A percentile compares a stretch with the other conserved stretches of the same genome.
phyloP scores from a whole-genome alignment of 352 stramenopile genomes.

The Pythium phragmitis region DNA sequence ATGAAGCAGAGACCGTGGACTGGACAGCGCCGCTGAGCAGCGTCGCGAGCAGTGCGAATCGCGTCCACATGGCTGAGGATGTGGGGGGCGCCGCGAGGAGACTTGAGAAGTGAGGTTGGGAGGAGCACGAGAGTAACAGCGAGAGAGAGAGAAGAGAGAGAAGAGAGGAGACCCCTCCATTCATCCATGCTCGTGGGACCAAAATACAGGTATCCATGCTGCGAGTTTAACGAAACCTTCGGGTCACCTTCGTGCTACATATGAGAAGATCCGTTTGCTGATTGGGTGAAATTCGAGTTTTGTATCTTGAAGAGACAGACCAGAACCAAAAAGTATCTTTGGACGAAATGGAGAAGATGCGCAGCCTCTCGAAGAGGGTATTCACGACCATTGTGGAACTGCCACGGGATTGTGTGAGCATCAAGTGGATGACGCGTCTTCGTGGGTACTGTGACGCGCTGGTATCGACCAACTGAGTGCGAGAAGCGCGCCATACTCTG shows the following conservation, averaged over 20 bases:
- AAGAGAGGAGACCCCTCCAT: neutral
- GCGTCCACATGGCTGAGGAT: slow-evolving; percentile 24
- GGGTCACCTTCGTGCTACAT: slow-evolving; percentile 15
- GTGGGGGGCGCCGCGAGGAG: neutral
- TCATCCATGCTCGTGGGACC: neutral
- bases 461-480: slow-evolving; percentile 18
- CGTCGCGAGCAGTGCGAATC: slow-evolving; percentile 21
- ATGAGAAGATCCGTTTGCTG: neutral
- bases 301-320: slow-evolving; percentile 11
- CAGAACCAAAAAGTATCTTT: slow-evolving; percentile 7
- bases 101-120: slow-evolving; percentile 22
- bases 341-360: neutral
- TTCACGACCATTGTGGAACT: neutral
- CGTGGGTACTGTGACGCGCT: slow-evolving; percentile 5
- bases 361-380: neutral
- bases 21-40: slow-evolving; percentile 9
- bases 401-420: slow-evolving; percentile 5
- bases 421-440: neutral
- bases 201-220: slow-evolving; percentile 8
- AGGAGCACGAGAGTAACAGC: neutral
- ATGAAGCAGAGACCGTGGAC: neutral
- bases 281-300: slow-evolving; percentile 21
- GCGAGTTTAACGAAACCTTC: neutral
- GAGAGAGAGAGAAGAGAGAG: neutral
- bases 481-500: neutral